These are phyloP conservation scores for Colletotrichum limetticola DNA, from an alignment of 2,329 filamentous ascomycete genomes.

Conservation along the genomic window DNA sequence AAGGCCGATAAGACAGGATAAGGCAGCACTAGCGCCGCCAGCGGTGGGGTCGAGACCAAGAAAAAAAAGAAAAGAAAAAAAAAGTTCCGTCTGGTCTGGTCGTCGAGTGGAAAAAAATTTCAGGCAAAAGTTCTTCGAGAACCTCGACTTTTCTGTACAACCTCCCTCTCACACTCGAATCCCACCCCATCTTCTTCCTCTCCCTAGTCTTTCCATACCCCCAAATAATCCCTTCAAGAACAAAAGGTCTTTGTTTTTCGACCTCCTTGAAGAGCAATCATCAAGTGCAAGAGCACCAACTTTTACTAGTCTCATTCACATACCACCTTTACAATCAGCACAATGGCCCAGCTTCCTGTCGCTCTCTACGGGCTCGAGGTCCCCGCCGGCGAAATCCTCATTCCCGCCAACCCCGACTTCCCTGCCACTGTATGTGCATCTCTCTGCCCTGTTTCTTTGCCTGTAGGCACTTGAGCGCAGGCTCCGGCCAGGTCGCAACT, in stretches of 20 bases:
- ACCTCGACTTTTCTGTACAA: conserved; percentile 23
- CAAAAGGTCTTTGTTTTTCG: conserved; percentile 30
- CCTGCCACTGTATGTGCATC: conserved; percentile 80
- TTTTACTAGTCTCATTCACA: conserved; percentile 6
- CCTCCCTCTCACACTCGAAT: conserved; percentile 27
- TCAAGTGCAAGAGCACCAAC: conserved; percentile 22
- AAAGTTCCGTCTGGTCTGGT: conserved; percentile 31
- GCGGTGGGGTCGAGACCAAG: conserved; percentile 29
- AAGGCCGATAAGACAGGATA: conserved; percentile 36
- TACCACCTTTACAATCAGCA: conserved; percentile 35
- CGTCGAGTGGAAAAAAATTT: conserved; percentile 35
- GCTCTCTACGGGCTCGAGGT: conserved; percentile 94
- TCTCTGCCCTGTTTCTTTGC: background rate
- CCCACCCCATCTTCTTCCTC: conserved; percentile 29
- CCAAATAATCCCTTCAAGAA: conserved; percentile 1
- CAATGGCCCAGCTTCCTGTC: conserved; percentile 70
- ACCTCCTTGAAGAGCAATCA: conserved; percentile 25
- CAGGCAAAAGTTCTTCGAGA: conserved; percentile 32
- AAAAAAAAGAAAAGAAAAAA: conserved; percentile 25
- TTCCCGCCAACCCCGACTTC: conserved; percentile 82
- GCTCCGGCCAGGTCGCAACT: background rate
- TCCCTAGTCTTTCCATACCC: background rate
- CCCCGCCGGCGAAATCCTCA: conserved; percentile 83
- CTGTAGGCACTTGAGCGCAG: background rate
- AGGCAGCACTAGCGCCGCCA: conserved; percentile 28